Base-by-base conservation (phyloP, 2,329 filamentous ascomycete species). In the Verticillium nubilum region DNA sequence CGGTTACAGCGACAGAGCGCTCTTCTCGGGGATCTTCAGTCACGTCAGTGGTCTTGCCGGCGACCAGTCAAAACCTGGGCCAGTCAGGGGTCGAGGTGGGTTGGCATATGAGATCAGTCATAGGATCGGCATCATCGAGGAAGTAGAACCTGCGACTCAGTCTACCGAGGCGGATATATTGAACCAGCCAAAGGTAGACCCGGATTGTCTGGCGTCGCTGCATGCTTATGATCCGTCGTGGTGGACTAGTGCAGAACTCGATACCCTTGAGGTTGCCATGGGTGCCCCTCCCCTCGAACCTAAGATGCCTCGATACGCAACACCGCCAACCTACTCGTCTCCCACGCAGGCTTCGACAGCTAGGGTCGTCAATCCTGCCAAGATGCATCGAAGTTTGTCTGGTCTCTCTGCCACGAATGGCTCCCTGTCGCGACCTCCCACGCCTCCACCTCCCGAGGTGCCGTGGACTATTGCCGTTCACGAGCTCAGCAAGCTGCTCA, bases 1-100 rank as follows among this genome's bases (percentile, higher is more conserved):
- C 31, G 95, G 95, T 0, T 99, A 99, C 70, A 97, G 93, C 70
- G 91, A 99, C 73, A 86, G 93, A 60, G 95, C 95, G 9, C 77
- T 99, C 55, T 89, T 85, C 57, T 97, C 92, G 33, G 95, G 95
- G 52, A 88, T 97, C 3, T 77, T 97, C 60, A 96, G 93, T 71
- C 95, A 99, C 73, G 72, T 99, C 19, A 91, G 90, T 66, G 95
- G 94, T 5, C 81, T 99, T 42, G 86, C 86, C 47, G 85, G 86
- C 47, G 78, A 78, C 25, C 83, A 80, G 42, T 65, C 62, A 58
- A 60, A 10, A n/a, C 52, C 55, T 68, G 65, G 60, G 62, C 58
- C 63, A 58, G 25, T 65, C 64, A 61, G 70, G 64, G 62, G 66
- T 35, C 47, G 64, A 54, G 76, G 72, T 58, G 81, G 84, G 0